phyloP scores from a whole-genome alignment of 2,329 filamentous ascomycete species.

The Fusarium xyrophilum region DNA sequence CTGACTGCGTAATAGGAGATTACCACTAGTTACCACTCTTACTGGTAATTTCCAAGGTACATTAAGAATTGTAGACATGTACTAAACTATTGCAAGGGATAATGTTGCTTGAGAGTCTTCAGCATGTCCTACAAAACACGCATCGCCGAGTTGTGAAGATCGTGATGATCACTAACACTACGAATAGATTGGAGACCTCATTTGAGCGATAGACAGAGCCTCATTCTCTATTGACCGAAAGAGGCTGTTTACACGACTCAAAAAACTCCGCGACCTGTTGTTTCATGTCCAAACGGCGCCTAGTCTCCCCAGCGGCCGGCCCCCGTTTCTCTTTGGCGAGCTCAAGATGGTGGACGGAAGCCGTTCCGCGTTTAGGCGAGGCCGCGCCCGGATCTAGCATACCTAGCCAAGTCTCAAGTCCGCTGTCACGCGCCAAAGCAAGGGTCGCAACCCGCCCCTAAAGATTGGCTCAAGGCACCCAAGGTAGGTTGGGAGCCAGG shows the following conservation, averaged over 20 bases:
- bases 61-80: neutral
- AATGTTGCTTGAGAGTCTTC: neutral
- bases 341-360: conserved; percentile 26
- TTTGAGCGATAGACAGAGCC: neutral
- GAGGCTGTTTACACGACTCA: neutral
- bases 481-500: conserved; percentile 16
- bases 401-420: conserved; percentile 7
- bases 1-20: neutral
- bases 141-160: neutral
- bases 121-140: neutral
- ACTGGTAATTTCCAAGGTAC: neutral
- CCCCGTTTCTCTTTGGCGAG: conserved; percentile 8
- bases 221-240: neutral
- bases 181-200: neutral
- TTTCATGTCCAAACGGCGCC: conserved; percentile 29
- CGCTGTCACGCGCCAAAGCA: conserved; percentile 39
- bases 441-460: conserved; percentile 23
- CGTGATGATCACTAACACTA: neutral
- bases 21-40: neutral
- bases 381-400: conserved; percentile 19
- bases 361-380: conserved; percentile 41
- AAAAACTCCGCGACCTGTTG: conserved; percentile 7
- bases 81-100: neutral
- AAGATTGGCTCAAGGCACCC: conserved; percentile 10
- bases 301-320: neutral